phyloP scores from a whole-genome alignment of 306 rosid species.

The Cicer judaicum region DNA sequence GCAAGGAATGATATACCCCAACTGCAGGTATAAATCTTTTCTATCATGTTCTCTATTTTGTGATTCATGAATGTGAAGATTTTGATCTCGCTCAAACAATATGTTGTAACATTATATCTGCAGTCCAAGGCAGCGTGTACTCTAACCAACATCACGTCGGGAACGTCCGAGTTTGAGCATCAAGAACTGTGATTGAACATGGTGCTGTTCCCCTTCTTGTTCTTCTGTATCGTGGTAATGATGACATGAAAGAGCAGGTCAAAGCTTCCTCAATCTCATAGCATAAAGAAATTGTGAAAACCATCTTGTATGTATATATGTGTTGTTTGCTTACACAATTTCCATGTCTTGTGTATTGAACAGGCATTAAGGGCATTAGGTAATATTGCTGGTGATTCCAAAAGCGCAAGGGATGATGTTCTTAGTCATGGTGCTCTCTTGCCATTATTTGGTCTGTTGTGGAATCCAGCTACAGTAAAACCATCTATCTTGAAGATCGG shows the following conservation, averaged over 20 bases:
- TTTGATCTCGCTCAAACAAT: neutral
- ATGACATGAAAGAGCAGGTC: neutral
- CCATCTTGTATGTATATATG: neutral
- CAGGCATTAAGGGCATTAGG: neutral
- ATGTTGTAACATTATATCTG: neutral
- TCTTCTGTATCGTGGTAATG: neutral
- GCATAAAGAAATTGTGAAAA: neutral
- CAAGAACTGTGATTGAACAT: neutral
- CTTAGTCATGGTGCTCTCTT: neutral
- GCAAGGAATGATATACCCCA: neutral
- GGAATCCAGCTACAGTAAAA: neutral
- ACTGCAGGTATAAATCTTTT: neutral
- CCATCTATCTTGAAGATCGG: neutral
- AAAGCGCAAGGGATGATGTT: neutral
- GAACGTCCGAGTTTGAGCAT: neutral
- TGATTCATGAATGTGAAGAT: neutral
- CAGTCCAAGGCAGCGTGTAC: conserved; percentile 6
- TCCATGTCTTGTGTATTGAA: neutral
- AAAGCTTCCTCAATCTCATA: neutral
- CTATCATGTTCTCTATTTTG: neutral
- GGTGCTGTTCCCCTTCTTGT: conserved; percentile 7
- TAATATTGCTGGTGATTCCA: conserved; percentile 12
- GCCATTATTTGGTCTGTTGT: neutral
- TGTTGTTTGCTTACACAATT: neutral
- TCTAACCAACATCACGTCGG: neutral